Conservation (phyloP, 192 early-diverging fungal species). For the Backusella sp. region DNA sequence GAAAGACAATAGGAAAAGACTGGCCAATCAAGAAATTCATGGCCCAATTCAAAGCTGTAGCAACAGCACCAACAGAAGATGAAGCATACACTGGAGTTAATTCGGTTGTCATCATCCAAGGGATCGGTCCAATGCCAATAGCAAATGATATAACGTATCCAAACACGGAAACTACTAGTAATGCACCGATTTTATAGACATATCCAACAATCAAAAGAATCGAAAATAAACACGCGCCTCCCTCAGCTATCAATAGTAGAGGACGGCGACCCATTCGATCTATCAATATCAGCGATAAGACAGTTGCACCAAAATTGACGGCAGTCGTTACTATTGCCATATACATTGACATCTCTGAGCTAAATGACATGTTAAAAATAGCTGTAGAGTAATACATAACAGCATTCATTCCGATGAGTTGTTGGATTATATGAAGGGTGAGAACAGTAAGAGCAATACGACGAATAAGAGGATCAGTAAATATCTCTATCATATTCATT, state of each 20-base stretch:
- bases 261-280: constrained; percentile 67
- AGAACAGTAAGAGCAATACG: constrained; percentile 64
- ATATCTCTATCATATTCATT: constrained; percentile 52
- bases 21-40: constrained; percentile 46
- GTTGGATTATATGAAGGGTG: constrained; percentile 72
- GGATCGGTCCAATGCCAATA: constrained; percentile 77
- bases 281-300: constrained; percentile 56
- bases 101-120: constrained; percentile 79
- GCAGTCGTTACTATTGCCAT: constrained; percentile 59
- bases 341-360: constrained; percentile 52
- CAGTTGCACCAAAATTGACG: constrained; percentile 60
- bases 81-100: constrained; percentile 72
- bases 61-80: constrained; percentile 65
- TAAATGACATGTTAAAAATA: constrained; percentile 66
- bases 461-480: constrained; percentile 56
- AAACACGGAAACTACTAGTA: constrained; percentile 70
- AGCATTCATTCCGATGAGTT: constrained; percentile 84
- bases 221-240: constrained; percentile 60
- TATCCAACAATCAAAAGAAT: constrained; percentile 63
- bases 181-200: constrained; percentile 45
- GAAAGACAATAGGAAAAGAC: constrained; percentile 30
- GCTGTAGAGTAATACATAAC: constrained; percentile 83
- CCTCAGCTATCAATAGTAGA: constrained; percentile 58
- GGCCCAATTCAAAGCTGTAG: constrained; percentile 71
- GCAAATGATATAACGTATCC: constrained; percentile 77